Percentiles rank a stretch among this genome's conserved stretches.
phyloP scores from a whole-genome alignment of 1,284 basidiomycete genomes.

The Pascua guehoae region DNA sequence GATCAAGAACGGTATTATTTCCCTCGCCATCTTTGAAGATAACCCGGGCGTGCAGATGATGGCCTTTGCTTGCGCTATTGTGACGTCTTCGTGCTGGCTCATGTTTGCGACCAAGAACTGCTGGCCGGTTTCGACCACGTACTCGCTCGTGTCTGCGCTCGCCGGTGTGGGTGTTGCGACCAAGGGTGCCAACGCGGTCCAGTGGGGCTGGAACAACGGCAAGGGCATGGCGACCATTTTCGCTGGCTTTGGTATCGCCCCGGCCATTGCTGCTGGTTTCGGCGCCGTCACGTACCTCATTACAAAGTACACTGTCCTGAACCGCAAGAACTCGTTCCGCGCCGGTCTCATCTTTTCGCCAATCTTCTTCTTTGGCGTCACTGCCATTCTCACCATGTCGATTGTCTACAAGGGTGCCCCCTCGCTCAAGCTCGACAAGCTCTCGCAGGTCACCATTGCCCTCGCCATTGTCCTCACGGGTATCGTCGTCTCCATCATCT shows the following conservation, averaged over 20 bases:
- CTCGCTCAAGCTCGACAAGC: slow-evolving; percentile 44
- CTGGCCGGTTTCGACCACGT: slow-evolving; percentile 52
- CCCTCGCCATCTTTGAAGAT: slow-evolving; percentile 41
- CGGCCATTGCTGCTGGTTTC: slow-evolving; percentile 48
- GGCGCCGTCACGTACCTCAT: slow-evolving; percentile 48
- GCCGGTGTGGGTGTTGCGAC: slow-evolving; percentile 54
- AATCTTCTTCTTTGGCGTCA: slow-evolving; percentile 49
- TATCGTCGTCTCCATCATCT: slow-evolving; percentile 45
- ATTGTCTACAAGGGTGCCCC: slow-evolving; percentile 47
- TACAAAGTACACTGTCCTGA: slow-evolving; percentile 48
- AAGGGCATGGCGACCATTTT: slow-evolving; percentile 52
- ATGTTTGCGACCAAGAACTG: slow-evolving; percentile 47
- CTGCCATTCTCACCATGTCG: slow-evolving; percentile 41
- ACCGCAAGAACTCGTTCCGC: slow-evolving; percentile 42
- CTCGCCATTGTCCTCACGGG: slow-evolving; percentile 52
- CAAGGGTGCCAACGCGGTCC: slow-evolving; percentile 44
- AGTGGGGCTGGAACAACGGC: slow-evolving; percentile 55
- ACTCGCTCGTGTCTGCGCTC: slow-evolving; percentile 51
- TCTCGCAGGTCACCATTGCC: slow-evolving; percentile 38
- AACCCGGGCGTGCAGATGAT: slow-evolving; percentile 52
- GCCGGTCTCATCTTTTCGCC: slow-evolving; percentile 45
- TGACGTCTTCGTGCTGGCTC: slow-evolving; percentile 46
- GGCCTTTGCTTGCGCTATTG: slow-evolving; percentile 51
- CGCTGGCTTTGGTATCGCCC: slow-evolving; percentile 47
- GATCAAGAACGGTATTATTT: slow-evolving; percentile 53